phyloP scores from a whole-genome alignment of 768 basidiomycete species.

The Suillus spraguei region DNA sequence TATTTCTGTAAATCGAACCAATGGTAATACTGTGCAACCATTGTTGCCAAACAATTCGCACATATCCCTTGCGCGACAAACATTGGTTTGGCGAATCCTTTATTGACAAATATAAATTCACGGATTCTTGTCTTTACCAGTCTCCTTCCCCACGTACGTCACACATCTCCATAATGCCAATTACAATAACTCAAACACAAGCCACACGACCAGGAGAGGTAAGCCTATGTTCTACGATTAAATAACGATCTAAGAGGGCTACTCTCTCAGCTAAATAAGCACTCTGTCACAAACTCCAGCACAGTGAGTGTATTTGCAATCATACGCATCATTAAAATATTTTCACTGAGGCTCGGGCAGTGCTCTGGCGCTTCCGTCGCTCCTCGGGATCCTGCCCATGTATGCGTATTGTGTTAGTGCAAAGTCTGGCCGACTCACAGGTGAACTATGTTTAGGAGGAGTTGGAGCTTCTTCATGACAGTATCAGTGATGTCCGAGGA shows the following conservation, averaged over 20 bases:
- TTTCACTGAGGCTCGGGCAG: background rate
- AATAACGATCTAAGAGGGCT: background rate
- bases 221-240: background rate
- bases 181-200: background rate
- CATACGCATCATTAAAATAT: background rate
- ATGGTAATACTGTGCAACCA: constrained; percentile 7
- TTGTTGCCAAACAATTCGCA: constrained; percentile 13
- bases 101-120: constrained; percentile 6
- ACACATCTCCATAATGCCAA: background rate
- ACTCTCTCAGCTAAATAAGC: background rate
- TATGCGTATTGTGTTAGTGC: constrained; percentile 15
- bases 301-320: background rate
- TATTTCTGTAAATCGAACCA: constrained; percentile 12
- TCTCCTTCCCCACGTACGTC: background rate
- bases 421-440: background rate
- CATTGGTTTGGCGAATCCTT: constrained; percentile 21
- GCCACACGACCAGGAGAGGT: background rate
- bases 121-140: background rate
- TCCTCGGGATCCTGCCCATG: constrained; percentile 19
- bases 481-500: constrained; percentile 18
- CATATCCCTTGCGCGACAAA: constrained; percentile 14
- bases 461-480: constrained; percentile 34
- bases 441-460: constrained; percentile 27
- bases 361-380: background rate
- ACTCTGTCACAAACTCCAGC: background rate